These are phyloP conservation scores for Apodospora peruviana DNA, from an alignment of 495 filamentous ascomycete genomes.

Conservation along the genomic window DNA sequence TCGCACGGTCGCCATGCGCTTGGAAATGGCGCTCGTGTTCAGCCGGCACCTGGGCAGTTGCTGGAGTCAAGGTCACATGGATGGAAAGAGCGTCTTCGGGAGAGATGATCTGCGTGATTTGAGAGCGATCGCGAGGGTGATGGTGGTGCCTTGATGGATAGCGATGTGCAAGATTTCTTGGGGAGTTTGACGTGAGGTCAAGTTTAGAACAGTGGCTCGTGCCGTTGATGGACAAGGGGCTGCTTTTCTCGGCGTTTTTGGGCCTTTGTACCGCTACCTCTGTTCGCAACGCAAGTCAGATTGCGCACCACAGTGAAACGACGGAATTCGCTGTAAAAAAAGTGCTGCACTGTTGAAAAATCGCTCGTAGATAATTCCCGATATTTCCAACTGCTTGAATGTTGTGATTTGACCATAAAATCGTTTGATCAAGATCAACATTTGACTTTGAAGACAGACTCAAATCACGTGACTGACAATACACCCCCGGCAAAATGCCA, in stretches of 20 bases:
- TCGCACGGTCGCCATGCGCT: slow-evolving; percentile 44
- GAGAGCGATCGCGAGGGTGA: slow-evolving; percentile 24
- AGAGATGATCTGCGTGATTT: slow-evolving; percentile 33
- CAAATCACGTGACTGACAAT: too few relatives aligned
- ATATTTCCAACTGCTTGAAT: too few relatives aligned
- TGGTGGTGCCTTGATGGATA: slow-evolving; percentile 37
- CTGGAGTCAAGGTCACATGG: slow-evolving; percentile 33
- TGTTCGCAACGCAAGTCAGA: neutral
- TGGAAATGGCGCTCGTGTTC: slow-evolving; percentile 38
- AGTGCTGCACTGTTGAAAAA: neutral
- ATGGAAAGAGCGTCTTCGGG: slow-evolving; percentile 33
- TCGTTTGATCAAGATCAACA: too few relatives aligned
- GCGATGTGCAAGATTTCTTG: slow-evolving; percentile 32
- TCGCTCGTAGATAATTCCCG: neutral
- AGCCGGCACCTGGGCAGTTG: slow-evolving; percentile 33
- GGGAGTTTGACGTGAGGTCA: slow-evolving; percentile 37
- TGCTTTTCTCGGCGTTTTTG: slow-evolving; percentile 13
- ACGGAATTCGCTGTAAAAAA: neutral
- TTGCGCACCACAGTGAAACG: neutral
- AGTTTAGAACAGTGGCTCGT: slow-evolving; percentile 37
- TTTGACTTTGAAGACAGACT: too few relatives aligned
- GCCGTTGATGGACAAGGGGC: slow-evolving; percentile 28
- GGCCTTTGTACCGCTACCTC: neutral
- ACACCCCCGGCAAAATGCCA: too few relatives aligned
- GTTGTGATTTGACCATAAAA: too few relatives aligned